Base-by-base conservation (phyloP, 1,139 yeast genomes). In the Nadsonia starkeyi-henricii region DNA sequence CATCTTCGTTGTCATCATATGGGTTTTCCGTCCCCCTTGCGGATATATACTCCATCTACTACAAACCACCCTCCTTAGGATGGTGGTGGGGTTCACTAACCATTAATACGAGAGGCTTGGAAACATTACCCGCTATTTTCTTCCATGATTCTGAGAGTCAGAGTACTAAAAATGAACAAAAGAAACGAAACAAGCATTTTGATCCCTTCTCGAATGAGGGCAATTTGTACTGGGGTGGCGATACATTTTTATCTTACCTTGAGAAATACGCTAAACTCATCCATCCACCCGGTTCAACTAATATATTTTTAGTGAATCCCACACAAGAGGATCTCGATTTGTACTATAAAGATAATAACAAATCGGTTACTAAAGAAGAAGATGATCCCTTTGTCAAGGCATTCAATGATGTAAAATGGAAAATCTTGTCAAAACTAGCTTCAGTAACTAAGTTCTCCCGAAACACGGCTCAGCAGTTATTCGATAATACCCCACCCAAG, bases 61-160 rank as follows among this genome's bases (percentile, higher is more conserved):
- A 83, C 12, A 73, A 96, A 50, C 81, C 80, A 4, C 96, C 97
- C 1, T 78, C 88, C 1, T 68, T 74, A 20, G 93, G 96, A 1
- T 82, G 85, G 80, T 91, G 96, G 95, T 77, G 77, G 66, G 99
- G 99, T 0, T 84, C 95, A 0, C 68, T 89, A 19, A 70, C 86
- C 1, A 66, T 89, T 45, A 82, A 86, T 63, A 74, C 85, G 3
- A 75, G 77, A 53, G 57, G 64, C n/a, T 79, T 76, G 47, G 84
- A 81, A 46, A 82, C 84, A 42, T 76, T 78, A 52, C 96, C 97
- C 0, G 81, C 88, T 8, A 62, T 91, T 44, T 91, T 88, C 63
- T 89, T 93, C 69, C 97, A 91, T 63, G 98, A 93, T 61, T 81
- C 85, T 51, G 91, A 85, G 57, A 78, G 83, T 23, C 79, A 85